Conservation (phyloP, 2,329 filamentous ascomycete genomes). For the Ophiostoma ulmi region DNA sequence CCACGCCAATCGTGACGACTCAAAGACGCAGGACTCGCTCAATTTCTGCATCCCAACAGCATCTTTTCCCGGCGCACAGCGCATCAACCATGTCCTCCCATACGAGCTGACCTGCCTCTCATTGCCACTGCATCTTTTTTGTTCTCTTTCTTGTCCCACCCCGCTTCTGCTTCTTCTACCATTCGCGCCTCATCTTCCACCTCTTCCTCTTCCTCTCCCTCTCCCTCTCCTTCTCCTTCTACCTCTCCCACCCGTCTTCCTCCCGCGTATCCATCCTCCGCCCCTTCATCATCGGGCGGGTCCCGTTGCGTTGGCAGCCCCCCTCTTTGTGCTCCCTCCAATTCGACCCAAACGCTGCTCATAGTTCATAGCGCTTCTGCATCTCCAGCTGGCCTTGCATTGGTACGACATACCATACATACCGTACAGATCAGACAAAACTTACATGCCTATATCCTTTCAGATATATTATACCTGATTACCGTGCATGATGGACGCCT, state of each 20-base stretch:
- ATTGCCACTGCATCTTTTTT: background rate
- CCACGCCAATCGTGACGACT: background rate
- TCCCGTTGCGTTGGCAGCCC: slow-evolving; percentile 23
- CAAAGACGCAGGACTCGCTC: background rate
- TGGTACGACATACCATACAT: slow-evolving; percentile 26
- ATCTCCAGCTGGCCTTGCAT: slow-evolving; percentile 21
- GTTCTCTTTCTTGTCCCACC: background rate
- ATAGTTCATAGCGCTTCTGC: background rate
- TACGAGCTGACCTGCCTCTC: slow-evolving; percentile 15
- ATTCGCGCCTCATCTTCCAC: background rate
- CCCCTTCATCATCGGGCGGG: slow-evolving; percentile 22
- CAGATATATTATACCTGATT: slow-evolving; percentile 2
- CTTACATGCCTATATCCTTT: background rate
- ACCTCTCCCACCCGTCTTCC: slow-evolving; percentile 6
- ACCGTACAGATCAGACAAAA: background rate
- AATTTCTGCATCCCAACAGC: background rate
- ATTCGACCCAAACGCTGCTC: background rate
- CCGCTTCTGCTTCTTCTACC: background rate
- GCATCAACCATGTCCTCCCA: slow-evolving; percentile 20
- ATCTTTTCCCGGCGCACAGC: background rate
- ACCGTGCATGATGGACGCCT: slow-evolving; percentile 10
- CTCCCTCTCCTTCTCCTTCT: background rate
- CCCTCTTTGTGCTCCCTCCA: background rate
- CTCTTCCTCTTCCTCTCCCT: slow-evolving; percentile 8
- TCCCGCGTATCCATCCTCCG: background rate